Evolutionary conservation across 495 filamentous ascomycete species (phyloP).

Genomic region (Chaetomidium leptoderma): DNA sequence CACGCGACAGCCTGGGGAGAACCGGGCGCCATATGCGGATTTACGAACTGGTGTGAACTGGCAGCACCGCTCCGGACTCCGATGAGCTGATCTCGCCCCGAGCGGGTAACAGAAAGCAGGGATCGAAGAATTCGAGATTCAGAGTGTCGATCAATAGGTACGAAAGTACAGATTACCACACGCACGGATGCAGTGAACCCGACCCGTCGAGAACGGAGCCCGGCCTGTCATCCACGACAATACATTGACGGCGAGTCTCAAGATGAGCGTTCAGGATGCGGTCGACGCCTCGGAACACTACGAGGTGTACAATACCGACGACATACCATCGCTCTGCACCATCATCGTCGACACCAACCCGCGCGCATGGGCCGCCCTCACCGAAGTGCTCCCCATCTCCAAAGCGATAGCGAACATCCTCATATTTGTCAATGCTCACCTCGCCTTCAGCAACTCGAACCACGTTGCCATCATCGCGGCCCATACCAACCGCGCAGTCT

Average conservation of each 20-base stretch:
- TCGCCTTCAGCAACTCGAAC: slow-evolving; percentile 88
- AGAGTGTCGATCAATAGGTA: neutral
- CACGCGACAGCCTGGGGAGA: too few relatives aligned
- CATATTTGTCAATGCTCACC: slow-evolving; percentile 93
- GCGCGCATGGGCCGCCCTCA: slow-evolving; percentile 80
- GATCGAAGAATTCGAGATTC: neutral
- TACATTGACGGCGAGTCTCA: slow-evolving; percentile 1
- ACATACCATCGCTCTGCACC: slow-evolving; percentile 79
- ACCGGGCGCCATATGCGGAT: neutral
- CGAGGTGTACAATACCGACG: slow-evolving; percentile 56
- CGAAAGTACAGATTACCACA: neutral
- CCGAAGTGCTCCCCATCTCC: slow-evolving; percentile 71
- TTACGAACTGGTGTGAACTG: neutral
- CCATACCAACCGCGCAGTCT: slow-evolving; percentile 76
- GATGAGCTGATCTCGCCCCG: neutral
- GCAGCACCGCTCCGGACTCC: neutral
- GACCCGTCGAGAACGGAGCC: neutral
- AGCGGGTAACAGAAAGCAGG: neutral
- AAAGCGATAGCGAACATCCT: slow-evolving; percentile 85
- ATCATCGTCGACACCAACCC: slow-evolving; percentile 96
- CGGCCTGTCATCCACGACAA: neutral
- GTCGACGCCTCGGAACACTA: slow-evolving; percentile 89
- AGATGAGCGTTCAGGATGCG: slow-evolving; percentile 56
- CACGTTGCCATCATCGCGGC: slow-evolving; percentile 89
- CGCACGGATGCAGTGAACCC: neutral